phyloP scores from a whole-genome alignment of 176 grass and related monocot species.

The Lolium rigidum region DNA sequence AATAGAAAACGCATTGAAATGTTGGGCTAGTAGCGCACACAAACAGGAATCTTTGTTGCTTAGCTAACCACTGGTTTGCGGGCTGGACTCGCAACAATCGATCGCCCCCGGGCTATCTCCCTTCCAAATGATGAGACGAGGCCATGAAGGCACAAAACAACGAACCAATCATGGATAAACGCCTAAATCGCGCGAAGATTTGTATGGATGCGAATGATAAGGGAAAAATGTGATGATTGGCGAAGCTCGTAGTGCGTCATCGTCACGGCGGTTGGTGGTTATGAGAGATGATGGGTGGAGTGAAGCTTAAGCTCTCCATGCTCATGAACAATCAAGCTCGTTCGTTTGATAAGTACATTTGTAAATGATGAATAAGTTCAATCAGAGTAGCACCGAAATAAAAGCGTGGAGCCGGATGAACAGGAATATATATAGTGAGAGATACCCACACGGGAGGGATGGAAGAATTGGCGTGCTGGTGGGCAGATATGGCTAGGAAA shows the following conservation, averaged over 20 bases:
- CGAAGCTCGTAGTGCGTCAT: background rate
- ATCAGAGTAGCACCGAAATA: too few relatives aligned
- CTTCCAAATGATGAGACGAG: slow-evolving; percentile 23
- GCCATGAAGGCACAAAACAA: background rate
- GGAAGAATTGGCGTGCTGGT: background rate
- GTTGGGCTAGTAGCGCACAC: slow-evolving; percentile 15
- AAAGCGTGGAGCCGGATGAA: too few relatives aligned
- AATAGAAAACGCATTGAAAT: background rate
- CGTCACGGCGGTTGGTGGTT: slow-evolving; percentile 40
- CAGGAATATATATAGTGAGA: too few relatives aligned
- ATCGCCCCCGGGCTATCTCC: background rate
- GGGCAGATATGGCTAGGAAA: too few relatives aligned
- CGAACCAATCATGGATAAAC: slow-evolving; percentile 4
- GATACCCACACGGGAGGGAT: too few relatives aligned
- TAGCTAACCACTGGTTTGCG: slow-evolving; percentile 10
- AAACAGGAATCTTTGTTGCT: background rate
- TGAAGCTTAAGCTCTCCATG: slow-evolving; percentile 36
- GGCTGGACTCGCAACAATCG: slow-evolving; percentile 13
- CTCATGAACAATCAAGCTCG: background rate
- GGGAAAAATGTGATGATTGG: background rate
- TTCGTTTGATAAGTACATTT: background rate
- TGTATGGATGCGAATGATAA: background rate
- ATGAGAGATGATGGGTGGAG: slow-evolving; percentile 32
- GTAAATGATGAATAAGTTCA: too few relatives aligned
- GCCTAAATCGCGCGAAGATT: slow-evolving; percentile 21